Conservation (phyloP, 2,329 filamentous ascomycete species). For the Cladosporium sp. region DNA sequence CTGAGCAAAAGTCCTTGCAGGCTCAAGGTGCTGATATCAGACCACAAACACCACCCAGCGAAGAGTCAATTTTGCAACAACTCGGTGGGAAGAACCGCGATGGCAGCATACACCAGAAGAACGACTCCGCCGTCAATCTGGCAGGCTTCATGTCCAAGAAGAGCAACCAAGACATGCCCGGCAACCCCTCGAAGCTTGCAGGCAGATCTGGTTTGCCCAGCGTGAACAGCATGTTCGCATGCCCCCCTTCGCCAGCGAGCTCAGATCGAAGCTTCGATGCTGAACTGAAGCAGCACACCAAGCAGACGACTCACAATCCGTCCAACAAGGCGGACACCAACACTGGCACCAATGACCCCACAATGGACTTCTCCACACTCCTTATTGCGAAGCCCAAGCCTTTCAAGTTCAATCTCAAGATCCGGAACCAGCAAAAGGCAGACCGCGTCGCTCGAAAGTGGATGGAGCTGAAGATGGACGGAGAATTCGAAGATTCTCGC, state of each 20-base stretch:
- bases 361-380: slow-evolving; percentile 46
- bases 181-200: slow-evolving; percentile 8
- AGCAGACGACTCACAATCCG: background rate
- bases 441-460: slow-evolving; percentile 38
- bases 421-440: slow-evolving; percentile 37
- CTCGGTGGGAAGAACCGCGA: background rate
- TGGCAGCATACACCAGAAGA: slow-evolving; percentile 9
- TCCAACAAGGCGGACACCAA: background rate
- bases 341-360: slow-evolving; percentile 37
- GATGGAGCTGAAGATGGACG: slow-evolving; percentile 38
- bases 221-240: slow-evolving; percentile 4
- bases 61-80: slow-evolving; percentile 8
- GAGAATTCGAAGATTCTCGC: slow-evolving; percentile 40
- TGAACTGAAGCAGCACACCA: background rate
- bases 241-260: background rate
- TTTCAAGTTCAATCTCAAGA: slow-evolving; percentile 44
- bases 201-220: background rate
- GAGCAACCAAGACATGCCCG: background rate
- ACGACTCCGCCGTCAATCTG: slow-evolving; percentile 25
- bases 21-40: background rate
- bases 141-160: background rate
- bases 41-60: slow-evolving; percentile 7
- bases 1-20: slow-evolving; percentile 9
- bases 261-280: background rate
- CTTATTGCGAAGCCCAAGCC: slow-evolving; percentile 49